Conservation (phyloP, 495 filamentous ascomycete species). For the Amorphotheca resinae region DNA sequence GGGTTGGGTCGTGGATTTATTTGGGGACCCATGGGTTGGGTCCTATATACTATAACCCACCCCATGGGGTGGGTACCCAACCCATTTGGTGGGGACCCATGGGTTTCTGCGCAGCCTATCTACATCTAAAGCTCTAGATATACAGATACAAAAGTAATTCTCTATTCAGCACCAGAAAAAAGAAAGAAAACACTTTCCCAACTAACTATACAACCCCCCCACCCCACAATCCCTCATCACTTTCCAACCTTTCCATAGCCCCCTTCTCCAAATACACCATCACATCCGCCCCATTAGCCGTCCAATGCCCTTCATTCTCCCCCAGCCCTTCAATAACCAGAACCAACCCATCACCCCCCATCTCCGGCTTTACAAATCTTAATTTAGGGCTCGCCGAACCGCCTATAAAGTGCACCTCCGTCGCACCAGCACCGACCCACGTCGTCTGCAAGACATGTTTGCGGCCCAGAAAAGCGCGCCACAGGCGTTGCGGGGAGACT, state of each 20-base stretch:
- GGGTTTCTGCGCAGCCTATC: no score
- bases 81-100: no score
- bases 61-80: no score
- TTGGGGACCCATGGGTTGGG: no score
- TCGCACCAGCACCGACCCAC: conserved; percentile 26
- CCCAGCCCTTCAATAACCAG: conserved; percentile 21
- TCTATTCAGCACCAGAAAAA: no score
- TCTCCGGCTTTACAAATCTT: conserved; percentile 26
- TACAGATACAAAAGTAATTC: no score
- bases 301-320: conserved; percentile 10
- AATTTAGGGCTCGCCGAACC: conserved; percentile 7
- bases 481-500: conserved; percentile 26
- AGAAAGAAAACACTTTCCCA: no score
- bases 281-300: conserved; percentile 26
- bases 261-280: conserved; percentile 22
- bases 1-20: no score
- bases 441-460: conserved; percentile 28
- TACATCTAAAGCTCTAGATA: no score
- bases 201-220: not conserved
- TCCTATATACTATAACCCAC: no score
- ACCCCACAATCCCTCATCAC: conserved; percentile 14
- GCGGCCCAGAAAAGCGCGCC: conserved; percentile 27
- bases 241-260: conserved; percentile 21
- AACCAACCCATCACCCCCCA: conserved; percentile 29
- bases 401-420: conserved; percentile 27